Percentiles rank a stretch among this genome's conserved stretches.
phyloP scores from a whole-genome alignment of 2,329 filamentous ascomycete genomes.

The Epichloe hybrida region DNA sequence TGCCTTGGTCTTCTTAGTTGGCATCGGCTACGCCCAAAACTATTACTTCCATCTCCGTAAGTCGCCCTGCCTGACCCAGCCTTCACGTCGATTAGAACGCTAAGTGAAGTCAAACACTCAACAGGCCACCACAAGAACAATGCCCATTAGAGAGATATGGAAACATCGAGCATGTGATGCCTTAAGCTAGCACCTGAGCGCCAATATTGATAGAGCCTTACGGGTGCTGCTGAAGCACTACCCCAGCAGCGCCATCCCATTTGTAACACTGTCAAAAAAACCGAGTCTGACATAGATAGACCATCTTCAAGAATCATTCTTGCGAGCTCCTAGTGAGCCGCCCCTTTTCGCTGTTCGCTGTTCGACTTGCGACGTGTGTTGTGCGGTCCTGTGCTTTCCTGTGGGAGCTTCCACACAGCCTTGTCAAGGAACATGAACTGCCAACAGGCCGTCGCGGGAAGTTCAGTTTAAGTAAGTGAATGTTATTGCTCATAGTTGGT shows the following conservation, averaged over 20 bases:
- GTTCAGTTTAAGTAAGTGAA: background rate
- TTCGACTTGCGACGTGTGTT: background rate
- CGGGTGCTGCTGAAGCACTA: conserved; percentile 12
- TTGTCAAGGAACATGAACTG: too few relatives aligned
- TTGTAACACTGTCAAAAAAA: conserved; percentile 3
- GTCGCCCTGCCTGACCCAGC: conserved; percentile 24
- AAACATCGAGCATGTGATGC: background rate
- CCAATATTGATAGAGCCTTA: conserved; percentile 30
- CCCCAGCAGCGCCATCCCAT: background rate
- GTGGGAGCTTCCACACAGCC: too few relatives aligned
- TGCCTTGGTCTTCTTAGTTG: conserved; percentile 62
- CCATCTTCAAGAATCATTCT: background rate
- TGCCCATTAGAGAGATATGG: conserved; percentile 57
- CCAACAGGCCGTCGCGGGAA: too few relatives aligned
- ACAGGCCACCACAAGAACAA: conserved; percentile 99
- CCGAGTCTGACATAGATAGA: background rate
- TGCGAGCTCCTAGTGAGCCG: background rate
- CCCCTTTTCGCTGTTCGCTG: background rate
- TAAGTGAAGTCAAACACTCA: background rate
- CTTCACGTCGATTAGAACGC: conserved; percentile 1
- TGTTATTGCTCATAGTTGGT: background rate
- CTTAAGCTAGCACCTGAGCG: conserved; percentile 4
- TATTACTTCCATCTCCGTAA: conserved; percentile 99
- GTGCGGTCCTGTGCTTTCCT: too few relatives aligned
- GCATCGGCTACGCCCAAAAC: conserved; percentile 87